Conservation (phyloP, 2,329 filamentous ascomycete genomes). For the Chaetomiaceae sp. region DNA sequence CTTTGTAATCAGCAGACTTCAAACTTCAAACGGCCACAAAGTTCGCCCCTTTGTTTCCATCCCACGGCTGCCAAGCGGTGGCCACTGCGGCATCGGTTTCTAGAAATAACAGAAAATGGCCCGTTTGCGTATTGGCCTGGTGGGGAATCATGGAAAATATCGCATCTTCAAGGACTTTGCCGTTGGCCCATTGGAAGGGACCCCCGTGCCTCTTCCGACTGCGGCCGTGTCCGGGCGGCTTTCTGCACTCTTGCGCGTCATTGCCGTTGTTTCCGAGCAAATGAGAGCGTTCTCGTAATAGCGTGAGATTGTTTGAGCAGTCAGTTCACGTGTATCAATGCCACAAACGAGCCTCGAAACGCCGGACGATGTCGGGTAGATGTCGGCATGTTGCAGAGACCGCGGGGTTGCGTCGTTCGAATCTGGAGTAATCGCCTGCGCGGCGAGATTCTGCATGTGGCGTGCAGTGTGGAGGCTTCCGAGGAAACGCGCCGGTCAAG, state of each 20-base stretch:
- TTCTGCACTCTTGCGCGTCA: background rate
- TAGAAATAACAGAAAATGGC: background rate
- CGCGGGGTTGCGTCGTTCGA: no score
- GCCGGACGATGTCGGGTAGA: background rate
- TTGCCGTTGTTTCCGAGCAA: background rate
- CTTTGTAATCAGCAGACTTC: conserved; percentile 19
- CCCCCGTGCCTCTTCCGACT: conserved; percentile 5
- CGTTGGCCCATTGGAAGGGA: conserved; percentile 6
- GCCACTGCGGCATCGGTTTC: conserved; percentile 12
- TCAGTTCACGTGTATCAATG: background rate
- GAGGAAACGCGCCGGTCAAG: background rate
- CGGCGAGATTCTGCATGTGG: background rate
- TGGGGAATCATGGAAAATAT: conserved; percentile 15
- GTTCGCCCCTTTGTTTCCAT: conserved; percentile 15
- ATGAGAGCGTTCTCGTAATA: background rate
- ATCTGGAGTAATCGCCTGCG: background rate
- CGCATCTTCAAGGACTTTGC: conserved; percentile 2
- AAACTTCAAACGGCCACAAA: conserved; percentile 5
- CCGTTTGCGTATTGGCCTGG: background rate
- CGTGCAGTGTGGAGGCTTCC: background rate
- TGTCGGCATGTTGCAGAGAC: background rate
- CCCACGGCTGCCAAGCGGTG: background rate
- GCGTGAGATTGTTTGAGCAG: background rate
- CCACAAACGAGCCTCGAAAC: background rate
- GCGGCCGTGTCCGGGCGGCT: background rate